Conservation (phyloP, 2,329 filamentous ascomycete genomes). For the Ceratocystis cacaofunesta region DNA sequence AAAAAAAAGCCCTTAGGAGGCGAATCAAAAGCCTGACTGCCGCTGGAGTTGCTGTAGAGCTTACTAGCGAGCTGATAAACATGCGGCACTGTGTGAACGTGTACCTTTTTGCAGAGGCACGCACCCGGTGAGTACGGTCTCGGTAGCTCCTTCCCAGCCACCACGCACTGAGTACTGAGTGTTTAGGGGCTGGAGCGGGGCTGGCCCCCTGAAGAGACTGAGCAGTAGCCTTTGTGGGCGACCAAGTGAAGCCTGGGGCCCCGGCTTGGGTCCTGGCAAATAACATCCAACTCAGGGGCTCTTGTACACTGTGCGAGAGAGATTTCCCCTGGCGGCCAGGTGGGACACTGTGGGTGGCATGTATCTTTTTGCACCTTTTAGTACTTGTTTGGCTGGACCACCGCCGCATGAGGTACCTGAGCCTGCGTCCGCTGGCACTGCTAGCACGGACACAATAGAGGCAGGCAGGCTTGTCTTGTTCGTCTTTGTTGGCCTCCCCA, state of each 20-base stretch:
- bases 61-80: background rate
- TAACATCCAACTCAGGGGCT: slow-evolving; percentile 15
- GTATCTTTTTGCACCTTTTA: slow-evolving; percentile 9
- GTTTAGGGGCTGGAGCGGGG: slow-evolving; percentile 14
- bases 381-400: slow-evolving; percentile 1
- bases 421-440: slow-evolving; percentile 8
- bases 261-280: slow-evolving; percentile 1
- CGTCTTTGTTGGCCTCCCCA: slow-evolving; percentile 17
- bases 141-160: slow-evolving; percentile 15
- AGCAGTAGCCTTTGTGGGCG: background rate
- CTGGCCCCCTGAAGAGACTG: slow-evolving; percentile 9
- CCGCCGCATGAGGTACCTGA: slow-evolving; percentile 15
- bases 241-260: slow-evolving; percentile 4
- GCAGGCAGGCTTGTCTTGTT: slow-evolving; percentile 7
- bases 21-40: background rate
- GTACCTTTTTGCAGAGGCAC: slow-evolving; percentile 14
- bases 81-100: slow-evolving; percentile 8
- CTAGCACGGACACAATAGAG: slow-evolving; percentile 14
- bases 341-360: slow-evolving; percentile 7
- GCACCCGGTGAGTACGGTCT: slow-evolving; percentile 10
- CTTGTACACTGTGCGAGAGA: slow-evolving; percentile 15
- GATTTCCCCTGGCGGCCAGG: slow-evolving; percentile 14
- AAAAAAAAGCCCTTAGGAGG: slow-evolving; percentile 2
- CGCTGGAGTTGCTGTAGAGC: slow-evolving; percentile 2
- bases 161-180: slow-evolving; percentile 16